Evolutionary conservation across 495 filamentous ascomycete genomes (phyloP), one percentile per base, ranked within the genome.

Genomic region (Talaromyces proteolyticus): DNA sequence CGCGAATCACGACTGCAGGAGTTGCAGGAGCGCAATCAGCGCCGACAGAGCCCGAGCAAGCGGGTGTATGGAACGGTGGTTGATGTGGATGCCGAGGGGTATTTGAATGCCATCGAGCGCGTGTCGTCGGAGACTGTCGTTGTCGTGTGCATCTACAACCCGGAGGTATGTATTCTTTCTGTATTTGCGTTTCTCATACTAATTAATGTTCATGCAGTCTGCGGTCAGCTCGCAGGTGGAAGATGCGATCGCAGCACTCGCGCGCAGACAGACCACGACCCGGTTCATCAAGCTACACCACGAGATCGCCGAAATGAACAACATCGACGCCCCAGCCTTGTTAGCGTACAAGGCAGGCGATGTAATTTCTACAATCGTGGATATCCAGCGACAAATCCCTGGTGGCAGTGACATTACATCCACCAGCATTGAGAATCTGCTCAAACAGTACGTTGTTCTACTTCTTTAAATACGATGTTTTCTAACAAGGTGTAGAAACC

Each of bases 111-210:
- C 44, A 86, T 97, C 58, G 93, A 98, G 72, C 90, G 87, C 64
- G 87, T 91, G 4, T 74, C 80, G 36, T 65, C 82, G 17, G 90
- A 91, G 42, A 90, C 88, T 0, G 76, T 89, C 10, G 91, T 97
- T n/a, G 88, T 96, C 3, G 93, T 98, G 18, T 90, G 88, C 62
- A 88, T 98, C 50, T 95, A 91, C 66, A 90, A 97, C 61, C 84
- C 89, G 52, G 72, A 87, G 79, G 92, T 95, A 80, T 56, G 8
- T 38, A 16, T 37, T 19, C 10, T 29, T 37, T 25, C 61, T 19
- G 41, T 36, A 51, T 47, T 62, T 44, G 54, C 64, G 62, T 50
- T 54, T 29, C 40, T 36, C 36, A n/a, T 42, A 47, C 45, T 20
- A 4, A 41, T 44, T 65, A 50, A 68, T 55, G 18, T 16, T 43